Conservation (phyloP, 208 protist genomes). For the Trypanosoma brucei region DNA sequence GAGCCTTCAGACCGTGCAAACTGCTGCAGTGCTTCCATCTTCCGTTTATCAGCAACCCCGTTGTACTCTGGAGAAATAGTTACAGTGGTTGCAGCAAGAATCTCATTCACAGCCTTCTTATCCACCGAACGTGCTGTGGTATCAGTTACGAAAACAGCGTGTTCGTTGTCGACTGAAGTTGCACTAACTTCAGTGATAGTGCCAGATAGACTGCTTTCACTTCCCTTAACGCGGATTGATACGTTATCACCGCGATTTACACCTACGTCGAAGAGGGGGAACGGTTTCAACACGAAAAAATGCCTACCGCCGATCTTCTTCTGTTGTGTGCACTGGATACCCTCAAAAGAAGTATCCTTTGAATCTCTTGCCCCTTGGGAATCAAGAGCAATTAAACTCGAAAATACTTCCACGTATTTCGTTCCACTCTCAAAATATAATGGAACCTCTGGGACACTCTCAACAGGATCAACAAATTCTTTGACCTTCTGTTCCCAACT, state of each 20-base stretch:
- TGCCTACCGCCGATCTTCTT: conserved; percentile 56
- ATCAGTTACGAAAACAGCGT: conserved; percentile 22
- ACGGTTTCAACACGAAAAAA: conserved; percentile 68
- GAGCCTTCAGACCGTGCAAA: conserved; percentile 82
- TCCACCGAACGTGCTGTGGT: neutral
- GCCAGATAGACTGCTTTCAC: conserved; percentile 21
- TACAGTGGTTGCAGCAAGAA: conserved; percentile 89
- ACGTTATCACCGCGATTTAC: conserved; percentile 90
- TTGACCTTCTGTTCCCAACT: conserved; percentile 81
- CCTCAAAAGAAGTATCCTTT: conserved; percentile 82
- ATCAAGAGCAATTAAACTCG: conserved; percentile 89
- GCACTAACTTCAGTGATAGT: conserved; percentile 15
- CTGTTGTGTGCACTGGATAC: conserved; percentile 81
- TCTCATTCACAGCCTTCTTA: conserved; percentile 68
- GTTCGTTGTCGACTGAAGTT: conserved; percentile 15
- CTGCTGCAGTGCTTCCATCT: conserved; percentile 78
- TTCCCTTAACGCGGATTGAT: conserved; percentile 45
- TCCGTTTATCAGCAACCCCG: conserved; percentile 81
- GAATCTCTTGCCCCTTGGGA: conserved; percentile 86
- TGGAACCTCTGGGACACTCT: conserved; percentile 20
- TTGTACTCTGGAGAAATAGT: conserved; percentile 14
- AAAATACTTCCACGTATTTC: conserved; percentile 90
- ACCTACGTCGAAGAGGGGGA: conserved; percentile 59
- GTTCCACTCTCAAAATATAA: conserved; percentile 88
- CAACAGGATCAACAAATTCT: conserved; percentile 37